These are phyloP conservation scores for Atkinsonella texensis DNA, from an alignment of 2,329 filamentous ascomycete species.

Conservation along the genomic window DNA sequence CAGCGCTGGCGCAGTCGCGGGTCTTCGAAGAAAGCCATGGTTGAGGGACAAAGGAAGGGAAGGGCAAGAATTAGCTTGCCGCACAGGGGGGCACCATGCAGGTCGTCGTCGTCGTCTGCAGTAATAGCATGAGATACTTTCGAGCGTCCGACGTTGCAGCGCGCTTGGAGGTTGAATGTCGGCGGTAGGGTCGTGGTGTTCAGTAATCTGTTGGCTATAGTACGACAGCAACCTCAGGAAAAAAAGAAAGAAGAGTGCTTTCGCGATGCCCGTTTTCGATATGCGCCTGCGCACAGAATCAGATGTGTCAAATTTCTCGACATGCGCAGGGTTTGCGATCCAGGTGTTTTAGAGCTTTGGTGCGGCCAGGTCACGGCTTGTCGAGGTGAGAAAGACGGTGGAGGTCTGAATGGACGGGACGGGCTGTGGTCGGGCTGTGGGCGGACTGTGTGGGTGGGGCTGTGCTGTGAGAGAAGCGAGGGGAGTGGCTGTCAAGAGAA, in stretches of 20 bases:
- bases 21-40: constrained; percentile 58
- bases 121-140: no score
- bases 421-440: background rate
- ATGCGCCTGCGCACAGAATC: background rate
- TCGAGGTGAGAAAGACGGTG: no score
- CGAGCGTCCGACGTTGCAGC: background rate
- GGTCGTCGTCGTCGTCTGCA: background rate
- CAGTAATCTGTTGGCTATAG: background rate
- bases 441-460: no score
- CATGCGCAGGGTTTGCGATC: background rate
- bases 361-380: no score
- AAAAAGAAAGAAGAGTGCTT: background rate
- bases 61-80: constrained; percentile 8
- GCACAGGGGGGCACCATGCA: background rate
- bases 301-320: background rate
- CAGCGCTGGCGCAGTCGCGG: constrained; percentile 85
- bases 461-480: background rate
- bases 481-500: background rate
- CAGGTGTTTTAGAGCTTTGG: no score
- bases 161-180: background rate
- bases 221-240: background rate
- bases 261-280: background rate
- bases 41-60: background rate
- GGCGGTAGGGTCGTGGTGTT: background rate
- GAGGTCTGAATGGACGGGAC: background rate